Evolutionary conservation across 2,329 filamentous ascomycete species (phyloP).

Genomic region (Davidsoniella neocaledoniae): DNA sequence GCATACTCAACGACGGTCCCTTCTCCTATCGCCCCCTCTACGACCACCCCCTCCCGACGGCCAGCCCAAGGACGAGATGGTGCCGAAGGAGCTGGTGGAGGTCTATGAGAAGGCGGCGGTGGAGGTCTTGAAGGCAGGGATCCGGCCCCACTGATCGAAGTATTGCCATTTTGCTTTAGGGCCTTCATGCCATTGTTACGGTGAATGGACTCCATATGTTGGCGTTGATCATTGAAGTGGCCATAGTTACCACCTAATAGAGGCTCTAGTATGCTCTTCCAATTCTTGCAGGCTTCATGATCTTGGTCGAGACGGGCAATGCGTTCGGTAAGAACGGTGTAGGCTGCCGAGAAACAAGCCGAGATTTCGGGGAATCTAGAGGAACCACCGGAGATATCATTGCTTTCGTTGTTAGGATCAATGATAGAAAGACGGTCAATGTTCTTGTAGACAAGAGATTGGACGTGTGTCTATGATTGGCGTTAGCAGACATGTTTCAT

Average conservation of each 20-base stretch:
- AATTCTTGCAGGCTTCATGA: constrained; percentile 4
- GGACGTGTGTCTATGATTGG: constrained; percentile 25
- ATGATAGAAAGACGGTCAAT: constrained; percentile 64
- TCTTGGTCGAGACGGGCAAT: constrained; percentile 34
- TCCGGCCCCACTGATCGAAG: background rate
- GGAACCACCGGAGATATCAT: constrained; percentile 84
- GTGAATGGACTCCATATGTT: constrained; percentile 6
- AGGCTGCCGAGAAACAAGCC: constrained; percentile 50
- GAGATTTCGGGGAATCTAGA: constrained; percentile 51
- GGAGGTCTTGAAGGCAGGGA: constrained; percentile 7
- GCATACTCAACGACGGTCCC: constrained; percentile 1
- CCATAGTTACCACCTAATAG: constrained; percentile 14
- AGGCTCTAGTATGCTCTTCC: constrained; percentile 12
- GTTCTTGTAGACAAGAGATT: constrained; percentile 38
- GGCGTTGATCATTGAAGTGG: constrained; percentile 12
- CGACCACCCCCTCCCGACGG: background rate
- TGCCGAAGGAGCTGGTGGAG: constrained; percentile 8
- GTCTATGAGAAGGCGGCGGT: constrained; percentile 1
- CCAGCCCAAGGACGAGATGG: background rate
- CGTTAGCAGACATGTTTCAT: constrained; percentile 7
- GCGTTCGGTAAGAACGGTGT: constrained; percentile 36
- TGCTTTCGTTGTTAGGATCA: constrained; percentile 69
- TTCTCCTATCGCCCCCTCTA: constrained; percentile 10
- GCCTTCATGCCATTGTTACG: background rate
- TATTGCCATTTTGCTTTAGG: background rate